Conservation (phyloP, 2,329 filamentous ascomycete genomes). For the Aspergillus aculeatinus region DNA sequence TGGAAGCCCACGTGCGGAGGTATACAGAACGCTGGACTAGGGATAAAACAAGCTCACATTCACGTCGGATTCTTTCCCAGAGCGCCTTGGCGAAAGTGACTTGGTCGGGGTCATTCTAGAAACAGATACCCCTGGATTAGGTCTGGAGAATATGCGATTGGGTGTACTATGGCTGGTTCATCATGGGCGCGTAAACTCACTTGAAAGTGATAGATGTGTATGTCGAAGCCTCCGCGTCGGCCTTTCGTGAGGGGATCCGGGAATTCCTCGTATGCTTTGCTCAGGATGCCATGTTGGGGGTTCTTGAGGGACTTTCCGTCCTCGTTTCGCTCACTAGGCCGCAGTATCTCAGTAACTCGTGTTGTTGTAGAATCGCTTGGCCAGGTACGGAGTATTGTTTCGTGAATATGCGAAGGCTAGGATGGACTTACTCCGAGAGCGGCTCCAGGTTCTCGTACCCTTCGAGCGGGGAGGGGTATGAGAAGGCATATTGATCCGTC, state of each 20-base stretch:
- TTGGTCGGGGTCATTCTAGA: conserved; percentile 59
- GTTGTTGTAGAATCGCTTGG: not conserved
- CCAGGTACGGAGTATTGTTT: not conserved
- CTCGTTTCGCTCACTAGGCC: conserved; percentile 56
- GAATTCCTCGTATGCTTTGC: conserved; percentile 70
- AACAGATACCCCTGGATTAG: not conserved
- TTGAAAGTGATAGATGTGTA: conserved; percentile 81
- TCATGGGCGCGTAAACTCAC: conserved; percentile 20
- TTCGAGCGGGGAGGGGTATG: conserved; percentile 55
- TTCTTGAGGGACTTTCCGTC: conserved; percentile 80
- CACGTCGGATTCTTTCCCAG: conserved; percentile 73
- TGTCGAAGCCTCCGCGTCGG: conserved; percentile 71
- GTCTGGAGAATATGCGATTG: not conserved
- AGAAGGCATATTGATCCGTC: conserved; percentile 53
- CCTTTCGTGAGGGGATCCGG: conserved; percentile 66
- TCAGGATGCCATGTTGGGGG: conserved; percentile 58
- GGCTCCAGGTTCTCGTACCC: conserved; percentile 52
- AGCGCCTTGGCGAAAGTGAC: conserved; percentile 67
- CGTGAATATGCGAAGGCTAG: no score
- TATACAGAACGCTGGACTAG: not conserved
- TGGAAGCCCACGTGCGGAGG: not conserved
- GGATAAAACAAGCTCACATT: conserved; percentile 58
- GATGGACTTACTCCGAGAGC: conserved; percentile 43
- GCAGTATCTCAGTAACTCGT: not conserved
- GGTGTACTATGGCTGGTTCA: no score